Evolutionary conservation across 2,329 filamentous ascomycete species (phyloP).

Genomic region (Neospermospora avenae): DNA sequence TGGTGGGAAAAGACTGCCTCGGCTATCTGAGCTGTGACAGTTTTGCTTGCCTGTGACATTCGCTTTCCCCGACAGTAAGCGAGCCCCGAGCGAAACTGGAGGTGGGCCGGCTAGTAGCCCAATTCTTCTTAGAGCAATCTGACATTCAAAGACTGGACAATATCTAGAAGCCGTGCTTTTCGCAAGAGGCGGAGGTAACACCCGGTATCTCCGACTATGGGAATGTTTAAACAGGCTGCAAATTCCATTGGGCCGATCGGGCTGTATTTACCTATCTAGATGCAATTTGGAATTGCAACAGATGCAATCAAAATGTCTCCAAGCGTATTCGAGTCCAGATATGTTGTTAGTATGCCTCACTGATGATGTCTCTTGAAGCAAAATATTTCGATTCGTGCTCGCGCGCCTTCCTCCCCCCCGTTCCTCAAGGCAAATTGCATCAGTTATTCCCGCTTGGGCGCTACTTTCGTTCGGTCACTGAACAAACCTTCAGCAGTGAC

Average conservation of each 20-base stretch:
- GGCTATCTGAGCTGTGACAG: too few species aligned
- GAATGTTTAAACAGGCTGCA: neutral
- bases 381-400: too few species aligned
- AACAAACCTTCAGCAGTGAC: neutral
- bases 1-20: too few species aligned
- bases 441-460: neutral
- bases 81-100: too few species aligned
- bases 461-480: neutral
- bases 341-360: neutral
- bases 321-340: neutral
- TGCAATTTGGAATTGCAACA: neutral
- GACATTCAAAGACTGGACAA: too few species aligned
- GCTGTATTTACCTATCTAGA: neutral
- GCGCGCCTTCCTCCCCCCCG: neutral
- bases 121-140: too few species aligned
- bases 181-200: neutral
- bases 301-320: neutral
- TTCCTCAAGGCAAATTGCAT: neutral
- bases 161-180: neutral
- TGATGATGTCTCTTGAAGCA: too few species aligned
- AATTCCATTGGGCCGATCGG: neutral
- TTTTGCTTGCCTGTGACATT: too few species aligned
- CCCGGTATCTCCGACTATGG: neutral
- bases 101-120: too few species aligned
- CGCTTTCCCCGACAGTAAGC: too few species aligned